Evolutionary conservation across 2,329 filamentous ascomycete genomes (phyloP).

Genomic region (Pseudogymnoascus sp.): DNA sequence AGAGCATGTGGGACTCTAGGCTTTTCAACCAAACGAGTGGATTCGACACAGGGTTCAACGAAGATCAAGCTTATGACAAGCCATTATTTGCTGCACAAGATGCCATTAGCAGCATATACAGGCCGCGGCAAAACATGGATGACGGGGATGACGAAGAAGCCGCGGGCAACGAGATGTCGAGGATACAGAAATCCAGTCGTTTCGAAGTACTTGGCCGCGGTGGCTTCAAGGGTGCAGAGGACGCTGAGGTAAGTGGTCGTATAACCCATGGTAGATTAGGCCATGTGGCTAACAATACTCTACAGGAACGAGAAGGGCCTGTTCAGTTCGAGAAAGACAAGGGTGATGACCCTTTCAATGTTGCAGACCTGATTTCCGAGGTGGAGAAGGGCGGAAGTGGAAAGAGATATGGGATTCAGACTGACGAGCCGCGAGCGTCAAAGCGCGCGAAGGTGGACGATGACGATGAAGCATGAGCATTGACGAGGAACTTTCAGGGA

Average conservation of each 20-base stretch:
- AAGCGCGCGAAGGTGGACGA: conserved; percentile 77
- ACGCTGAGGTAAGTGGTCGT: conserved; percentile 59
- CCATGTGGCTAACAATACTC: conserved; percentile 6
- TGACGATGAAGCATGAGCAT: conserved; percentile 44
- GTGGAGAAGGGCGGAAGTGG: conserved; percentile 55
- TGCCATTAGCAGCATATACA: conserved; percentile 88
- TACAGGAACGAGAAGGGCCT: conserved; percentile 70
- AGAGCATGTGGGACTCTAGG: conserved; percentile 94
- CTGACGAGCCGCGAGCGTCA: conserved; percentile 45
- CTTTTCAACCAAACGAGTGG: conserved; percentile 92
- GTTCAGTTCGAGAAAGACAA: conserved; percentile 93
- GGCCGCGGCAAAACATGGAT: conserved; percentile 65
- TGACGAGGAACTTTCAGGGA: not conserved
- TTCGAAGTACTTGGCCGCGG: conserved; percentile 87
- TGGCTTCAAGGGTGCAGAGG: conserved; percentile 79
- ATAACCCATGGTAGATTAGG: not conserved
- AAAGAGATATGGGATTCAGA: conserved; percentile 70
- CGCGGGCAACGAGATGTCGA: conserved; percentile 75
- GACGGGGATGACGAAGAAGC: conserved; percentile 71
- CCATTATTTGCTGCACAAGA: conserved; percentile 94
- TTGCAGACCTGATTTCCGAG: conserved; percentile 87
- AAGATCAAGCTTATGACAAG: conserved; percentile 96
- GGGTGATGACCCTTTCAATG: conserved; percentile 74
- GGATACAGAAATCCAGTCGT: conserved; percentile 74
- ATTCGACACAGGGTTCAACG: conserved; percentile 88